Evolutionary conservation across 2,329 filamentous ascomycete species (phyloP).

Genomic region (Cyclaneusma minus): DNA sequence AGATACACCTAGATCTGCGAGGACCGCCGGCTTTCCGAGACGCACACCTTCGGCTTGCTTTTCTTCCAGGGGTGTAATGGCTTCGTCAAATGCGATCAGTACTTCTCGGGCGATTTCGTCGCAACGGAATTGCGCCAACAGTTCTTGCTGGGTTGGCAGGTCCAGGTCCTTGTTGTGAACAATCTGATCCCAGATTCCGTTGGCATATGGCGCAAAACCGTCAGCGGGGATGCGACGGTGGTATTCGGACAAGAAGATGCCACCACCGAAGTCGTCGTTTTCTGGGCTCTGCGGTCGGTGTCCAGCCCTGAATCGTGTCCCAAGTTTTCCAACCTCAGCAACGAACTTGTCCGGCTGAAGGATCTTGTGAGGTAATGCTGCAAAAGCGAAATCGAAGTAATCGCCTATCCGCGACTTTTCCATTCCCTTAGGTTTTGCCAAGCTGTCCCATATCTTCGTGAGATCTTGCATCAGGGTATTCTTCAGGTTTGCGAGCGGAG

Average conservation of each 20-base stretch:
- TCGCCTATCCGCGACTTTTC: slow-evolving; percentile 85
- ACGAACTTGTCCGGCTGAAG: slow-evolving; percentile 86
- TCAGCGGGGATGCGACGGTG: slow-evolving; percentile 92
- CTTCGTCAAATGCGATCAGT: slow-evolving; percentile 64
- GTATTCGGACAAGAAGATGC: slow-evolving; percentile 84
- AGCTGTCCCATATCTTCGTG: slow-evolving; percentile 77
- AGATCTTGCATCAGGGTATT: slow-evolving; percentile 84
- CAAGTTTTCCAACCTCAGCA: slow-evolving; percentile 63
- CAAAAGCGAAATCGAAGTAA: slow-evolving; percentile 98
- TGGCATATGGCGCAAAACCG: slow-evolving; percentile 86
- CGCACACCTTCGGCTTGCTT: slow-evolving; percentile 62
- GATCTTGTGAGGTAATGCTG: slow-evolving; percentile 90
- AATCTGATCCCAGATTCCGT: slow-evolving; percentile 96
- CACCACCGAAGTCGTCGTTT: slow-evolving; percentile 61
- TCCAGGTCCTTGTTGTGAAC: slow-evolving; percentile 98
- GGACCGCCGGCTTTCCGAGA: slow-evolving; percentile 55
- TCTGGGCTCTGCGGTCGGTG: slow-evolving; percentile 53
- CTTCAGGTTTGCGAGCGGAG: slow-evolving; percentile 77
- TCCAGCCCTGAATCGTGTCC: slow-evolving; percentile 67
- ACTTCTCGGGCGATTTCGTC: slow-evolving; percentile 93
- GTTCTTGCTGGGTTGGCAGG: slow-evolving; percentile 88
- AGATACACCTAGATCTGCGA: slow-evolving; percentile 57
- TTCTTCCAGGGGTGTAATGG: slow-evolving; percentile 74
- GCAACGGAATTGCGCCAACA: slow-evolving; percentile 91
- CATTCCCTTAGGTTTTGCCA: slow-evolving; percentile 80